Percentiles rank a stretch among this genome's conserved stretches.
These are phyloP conservation scores for Fusarium odoratissimum DNA, from an alignment of 2,329 filamentous ascomycete species.

Conservation along the genomic window DNA sequence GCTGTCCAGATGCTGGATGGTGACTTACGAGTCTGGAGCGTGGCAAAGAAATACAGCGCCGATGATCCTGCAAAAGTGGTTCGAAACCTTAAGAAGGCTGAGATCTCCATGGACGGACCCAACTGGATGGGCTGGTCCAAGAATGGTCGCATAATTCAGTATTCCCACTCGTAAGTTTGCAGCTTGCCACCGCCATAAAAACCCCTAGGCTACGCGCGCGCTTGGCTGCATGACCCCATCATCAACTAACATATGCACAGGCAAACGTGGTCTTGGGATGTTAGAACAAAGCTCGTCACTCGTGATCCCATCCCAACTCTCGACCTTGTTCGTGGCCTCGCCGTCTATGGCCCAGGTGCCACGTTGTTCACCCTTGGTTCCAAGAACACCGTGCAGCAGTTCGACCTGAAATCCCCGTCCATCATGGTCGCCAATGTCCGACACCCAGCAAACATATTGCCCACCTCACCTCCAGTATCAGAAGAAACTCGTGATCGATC, in stretches of 20 bases:
- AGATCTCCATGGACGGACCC: constrained; percentile 77
- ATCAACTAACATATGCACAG: constrained; percentile 60
- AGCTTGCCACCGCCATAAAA: constrained; percentile 31
- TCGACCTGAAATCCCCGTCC: constrained; percentile 86
- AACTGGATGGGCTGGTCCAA: constrained; percentile 99
- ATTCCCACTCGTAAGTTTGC: constrained; percentile 81
- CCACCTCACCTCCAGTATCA: constrained; percentile 85
- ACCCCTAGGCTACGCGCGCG: constrained; percentile 57
- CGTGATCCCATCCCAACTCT: constrained; percentile 89
- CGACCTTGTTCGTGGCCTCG: constrained; percentile 82
- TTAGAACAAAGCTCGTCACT: constrained; percentile 93
- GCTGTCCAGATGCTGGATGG: constrained; percentile 92
- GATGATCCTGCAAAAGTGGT: constrained; percentile 90
- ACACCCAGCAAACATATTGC: constrained; percentile 81
- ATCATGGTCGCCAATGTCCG: constrained; percentile 88
- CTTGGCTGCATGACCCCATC: constrained; percentile 52
- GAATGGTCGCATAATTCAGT: constrained; percentile 95
- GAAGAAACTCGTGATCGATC: constrained; percentile 73
- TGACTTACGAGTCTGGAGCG: constrained; percentile 95
- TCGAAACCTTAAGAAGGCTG: constrained; percentile 82
- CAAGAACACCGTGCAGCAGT: constrained; percentile 92
- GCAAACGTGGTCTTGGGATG: constrained; percentile 95
- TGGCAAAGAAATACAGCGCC: constrained; percentile 80
- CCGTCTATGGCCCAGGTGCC: constrained; percentile 90
- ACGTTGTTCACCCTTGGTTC: constrained; percentile 92